phyloP scores from a whole-genome alignment of 2,329 filamentous ascomycete species.

The Penicillium sp. region DNA sequence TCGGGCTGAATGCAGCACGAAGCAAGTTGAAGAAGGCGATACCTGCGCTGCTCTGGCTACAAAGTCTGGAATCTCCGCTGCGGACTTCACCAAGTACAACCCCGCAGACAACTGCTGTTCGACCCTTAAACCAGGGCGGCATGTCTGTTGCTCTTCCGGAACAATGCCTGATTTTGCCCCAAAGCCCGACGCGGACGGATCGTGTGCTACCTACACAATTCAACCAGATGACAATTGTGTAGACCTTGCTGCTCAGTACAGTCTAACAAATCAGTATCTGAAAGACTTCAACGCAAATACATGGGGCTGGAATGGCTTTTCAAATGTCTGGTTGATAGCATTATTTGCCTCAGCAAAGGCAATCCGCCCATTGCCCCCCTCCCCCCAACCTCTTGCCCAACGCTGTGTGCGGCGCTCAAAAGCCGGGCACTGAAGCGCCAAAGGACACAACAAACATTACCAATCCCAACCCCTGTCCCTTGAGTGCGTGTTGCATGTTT shows the following conservation, averaged over 20 bases:
- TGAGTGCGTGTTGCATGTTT: too few species aligned
- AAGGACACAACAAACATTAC: too few species aligned
- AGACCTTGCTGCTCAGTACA: too few species aligned
- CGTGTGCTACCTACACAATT: slow-evolving; percentile 25
- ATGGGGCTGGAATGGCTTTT: slow-evolving; percentile 43
- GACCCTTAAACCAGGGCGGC: slow-evolving; percentile 31
- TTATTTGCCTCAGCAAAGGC: too few species aligned
- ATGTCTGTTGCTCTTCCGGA: slow-evolving; percentile 37
- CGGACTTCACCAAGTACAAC: slow-evolving; percentile 43
- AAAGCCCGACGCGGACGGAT: slow-evolving; percentile 32
- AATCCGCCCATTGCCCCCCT: too few species aligned
- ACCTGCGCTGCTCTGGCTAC: slow-evolving; percentile 27
- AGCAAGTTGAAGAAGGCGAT: background rate
- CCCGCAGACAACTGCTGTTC: slow-evolving; percentile 20
- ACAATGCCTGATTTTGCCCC: slow-evolving; percentile 33
- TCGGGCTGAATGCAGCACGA: background rate
- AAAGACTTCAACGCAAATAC: slow-evolving; percentile 38
- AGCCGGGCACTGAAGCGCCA: too few species aligned
- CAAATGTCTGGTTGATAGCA: background rate
- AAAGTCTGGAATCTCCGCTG: slow-evolving; percentile 30
- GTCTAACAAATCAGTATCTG: slow-evolving; percentile 26
- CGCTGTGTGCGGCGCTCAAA: too few species aligned
- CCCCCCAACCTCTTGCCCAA: too few species aligned
- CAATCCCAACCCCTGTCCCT: too few species aligned
- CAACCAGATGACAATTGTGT: too few species aligned